Base-by-base conservation (phyloP, 2,329 filamentous ascomycete species). In the Polytolypa hystricis region DNA sequence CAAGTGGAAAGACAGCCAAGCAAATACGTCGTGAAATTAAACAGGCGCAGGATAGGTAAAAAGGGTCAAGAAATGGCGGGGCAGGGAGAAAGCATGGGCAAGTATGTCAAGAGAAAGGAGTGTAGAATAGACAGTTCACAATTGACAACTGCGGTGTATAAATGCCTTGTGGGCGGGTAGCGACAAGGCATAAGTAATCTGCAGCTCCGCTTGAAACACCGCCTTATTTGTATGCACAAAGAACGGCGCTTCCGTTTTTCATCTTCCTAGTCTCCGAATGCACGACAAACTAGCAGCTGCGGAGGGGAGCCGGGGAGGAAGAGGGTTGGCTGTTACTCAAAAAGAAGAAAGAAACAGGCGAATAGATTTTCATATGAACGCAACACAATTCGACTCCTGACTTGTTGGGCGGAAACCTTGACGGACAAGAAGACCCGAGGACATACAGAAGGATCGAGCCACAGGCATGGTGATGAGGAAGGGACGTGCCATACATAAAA, bases 41-140 rank as follows among this genome's bases (percentile, higher is more conserved):
- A 12, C 12, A 17, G 11, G 12, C 33, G 19, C 10, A 33, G 15
- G 32, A 30, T 25, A 20, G 20, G 27, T 41, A 4, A 45, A 45
- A 51, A 53, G 61, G 0, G 67, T 67, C 29, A 65, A 65, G 30
- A 75, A 74, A 55, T 73, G 70, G 53, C 72, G 19, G 12, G 10
- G 18, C 5, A 29, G 29, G 18, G 18, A 16, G 11, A 12, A 30
- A 9, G 15, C 11, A 25, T 9, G 23, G 8, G 8, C 16, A 26
- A 26, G 16, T 18, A 33, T 18, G 23, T 17, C n/a, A n/a, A n/a
- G n/a, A n/a, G n/a, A n/a, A n/a, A 29, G 23, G 1, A 16, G 29
- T 31, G 1, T 10, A 33, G 21, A 9, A 6, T 14, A 36, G 14
- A n/a, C n/a, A n/a, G 17, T 8, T 9, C 12, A 17, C 16, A 30